Base-by-base conservation (phyloP, 108 stramenopile species). In the Nitzschia putrida region DNA sequence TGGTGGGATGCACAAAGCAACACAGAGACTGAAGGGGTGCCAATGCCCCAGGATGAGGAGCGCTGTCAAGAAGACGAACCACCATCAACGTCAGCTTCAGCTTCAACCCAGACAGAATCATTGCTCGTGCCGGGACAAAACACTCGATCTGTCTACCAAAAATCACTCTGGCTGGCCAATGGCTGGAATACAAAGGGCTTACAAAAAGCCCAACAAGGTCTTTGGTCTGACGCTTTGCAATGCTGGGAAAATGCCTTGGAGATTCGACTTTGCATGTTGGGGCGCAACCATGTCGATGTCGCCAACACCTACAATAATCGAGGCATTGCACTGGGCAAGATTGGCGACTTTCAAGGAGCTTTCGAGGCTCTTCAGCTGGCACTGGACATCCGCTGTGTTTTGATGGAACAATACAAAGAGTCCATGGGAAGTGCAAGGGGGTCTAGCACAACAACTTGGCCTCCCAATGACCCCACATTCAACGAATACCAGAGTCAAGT, bases 291-390 rank as follows among this genome's bases (percentile, higher is more conserved):
- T 44, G 44, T 59, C 18, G 71, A 79, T 47, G 75, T 79, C 14
- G 84, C 80, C 29, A 76, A 81, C 44, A 76, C 77, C 8, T 71
- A 55, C 50, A 81, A 81, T 37, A 85, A 85, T 61, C 52, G 81
- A 8, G 84, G 84, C 1, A 81, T 81, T 60, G 80, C 78, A 23
- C 56, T 72, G 37, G 78, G 78, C 1, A 69, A 80, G 54, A 42
- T 85, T 16, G 53, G 60, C 14, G 60, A 55, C 23, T 68, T 39
- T 22, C 34, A 58, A 11, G 43, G 61, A 1, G 83, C 83, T 23
- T 47, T 74, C 16, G 50, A 50, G 23, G 43, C 53, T 6, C 65
- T 84, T 23, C 53, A 73, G 44, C 23, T 29, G 23, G 79, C 79
- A 1, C 44, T 79, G 21, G 56, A 80, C 8, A 59, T 68, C 23